Evolutionary conservation across 352 stramenopile species (phyloP), one percentile per base, ranked within the genome.

Genomic region (Lagenidium sp.): DNA sequence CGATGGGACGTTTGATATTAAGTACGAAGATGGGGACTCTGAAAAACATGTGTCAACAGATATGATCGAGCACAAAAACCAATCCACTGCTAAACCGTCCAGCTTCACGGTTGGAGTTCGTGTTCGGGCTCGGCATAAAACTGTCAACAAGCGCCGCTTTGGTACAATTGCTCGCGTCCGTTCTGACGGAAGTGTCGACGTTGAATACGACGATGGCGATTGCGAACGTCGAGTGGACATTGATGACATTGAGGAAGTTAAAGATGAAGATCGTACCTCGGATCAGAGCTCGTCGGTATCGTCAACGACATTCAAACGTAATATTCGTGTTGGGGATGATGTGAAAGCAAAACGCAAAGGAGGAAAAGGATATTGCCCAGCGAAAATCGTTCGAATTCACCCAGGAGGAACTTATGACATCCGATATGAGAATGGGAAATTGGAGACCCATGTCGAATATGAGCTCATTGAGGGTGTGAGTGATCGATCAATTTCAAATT

Each of bases 41-140:
- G 72, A 88, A 31, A 68, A 47, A 23, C 42, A 64, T 13, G 63
- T 57, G 28, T 8, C 8, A 8, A 8, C 28, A 8, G 28, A 8
- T 8, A 13, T 13, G 8, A 32, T 32, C 28, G 28, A 32, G 28
- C 8, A 13, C 8, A 8, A 13, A 32, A 15, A 32, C 8, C 28
- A 32, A 32, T 8, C 28, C 28, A 32, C 22, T 1, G 3, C 12
- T 5, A 31, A 44, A 6, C 20, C 12, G 0, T 67, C 73, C 0
- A 60, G 60, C 4, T 86, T 85, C 36, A 49, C 50, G 6, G 78
- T 80, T 16, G 56, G 64, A 31, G 63, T 57, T 1, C 68, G 57
- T n/a, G 31, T 93, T 70, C 57, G 96, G 90, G 16, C 64, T 66
- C 12, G 83, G 87, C 1, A 68, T 57, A 7, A 66, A 67, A 11